Evolutionary conservation across 176 grass and related monocot species (phyloP).

Genomic region (Neostapfia colusana): DNA sequence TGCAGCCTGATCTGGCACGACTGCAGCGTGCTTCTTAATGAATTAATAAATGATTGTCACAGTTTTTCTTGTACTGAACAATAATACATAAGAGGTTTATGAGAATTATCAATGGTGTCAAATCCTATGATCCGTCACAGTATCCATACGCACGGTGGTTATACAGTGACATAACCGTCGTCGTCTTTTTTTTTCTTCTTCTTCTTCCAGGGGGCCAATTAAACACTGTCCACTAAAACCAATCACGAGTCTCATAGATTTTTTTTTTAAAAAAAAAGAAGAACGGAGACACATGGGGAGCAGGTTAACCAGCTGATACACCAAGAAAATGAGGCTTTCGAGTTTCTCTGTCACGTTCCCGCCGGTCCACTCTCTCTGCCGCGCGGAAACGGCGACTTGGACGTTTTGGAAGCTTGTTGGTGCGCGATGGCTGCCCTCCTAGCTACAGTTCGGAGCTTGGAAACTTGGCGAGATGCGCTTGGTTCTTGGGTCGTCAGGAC

Average conservation of each 20-base stretch:
- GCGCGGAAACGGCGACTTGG: not conserved
- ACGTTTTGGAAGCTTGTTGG: constrained; percentile 12
- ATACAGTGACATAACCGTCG: not conserved
- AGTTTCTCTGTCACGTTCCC: not conserved
- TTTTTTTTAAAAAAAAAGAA: not conserved
- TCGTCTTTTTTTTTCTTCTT: too few relatives aligned
- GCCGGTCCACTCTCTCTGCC: not conserved
- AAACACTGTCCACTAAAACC: not conserved
- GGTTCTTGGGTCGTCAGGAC: not conserved
- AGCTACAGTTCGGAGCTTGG: not conserved
- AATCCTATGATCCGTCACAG: not conserved
- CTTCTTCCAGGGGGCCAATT: too few relatives aligned
- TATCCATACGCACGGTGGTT: too few relatives aligned
- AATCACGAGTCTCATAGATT: not conserved
- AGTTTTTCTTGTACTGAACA: too few relatives aligned
- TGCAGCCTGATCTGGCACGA: not conserved
- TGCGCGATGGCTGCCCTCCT: not conserved
- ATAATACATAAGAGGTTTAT: too few relatives aligned
- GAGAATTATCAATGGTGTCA: not conserved
- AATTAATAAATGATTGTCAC: too few relatives aligned
- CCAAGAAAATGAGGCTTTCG: not conserved
- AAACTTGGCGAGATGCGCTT: constrained; percentile 12
- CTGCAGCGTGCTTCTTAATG: not conserved
- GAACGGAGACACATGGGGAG: not conserved
- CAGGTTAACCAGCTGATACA: not conserved